phyloP scores from a whole-genome alignment of 164 flowering plant genomes.

The Cinnamomum micranthum region DNA sequence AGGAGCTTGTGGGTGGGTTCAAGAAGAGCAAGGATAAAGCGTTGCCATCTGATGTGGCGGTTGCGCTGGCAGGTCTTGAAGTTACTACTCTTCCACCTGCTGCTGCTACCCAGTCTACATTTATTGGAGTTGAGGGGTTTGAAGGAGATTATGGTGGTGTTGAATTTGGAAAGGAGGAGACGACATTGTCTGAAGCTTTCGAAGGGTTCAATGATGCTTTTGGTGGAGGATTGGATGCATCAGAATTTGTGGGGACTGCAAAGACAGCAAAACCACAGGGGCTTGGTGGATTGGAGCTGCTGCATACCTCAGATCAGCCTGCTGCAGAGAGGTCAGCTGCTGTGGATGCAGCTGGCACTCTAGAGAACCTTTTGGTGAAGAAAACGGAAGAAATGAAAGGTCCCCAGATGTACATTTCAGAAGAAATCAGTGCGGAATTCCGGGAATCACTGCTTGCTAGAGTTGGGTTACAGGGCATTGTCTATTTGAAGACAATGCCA shows the following conservation, averaged over 20 bases:
- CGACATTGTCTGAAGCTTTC: conserved; percentile 71
- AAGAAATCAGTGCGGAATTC: conserved; percentile 81
- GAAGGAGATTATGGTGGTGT: conserved; percentile 98
- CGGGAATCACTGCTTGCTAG: conserved; percentile 88
- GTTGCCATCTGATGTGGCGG: conserved; percentile 44
- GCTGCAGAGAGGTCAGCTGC: conserved; percentile 23
- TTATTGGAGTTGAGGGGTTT: conserved; percentile 86
- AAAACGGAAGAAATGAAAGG: conserved; percentile 78
- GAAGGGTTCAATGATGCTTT: conserved; percentile 87
- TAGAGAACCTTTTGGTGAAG: conserved; percentile 72
- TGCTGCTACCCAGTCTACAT: conserved; percentile 77
- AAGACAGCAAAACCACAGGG: conserved; percentile 44
- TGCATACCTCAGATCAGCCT: conserved; percentile 43
- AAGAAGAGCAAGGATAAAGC: conserved; percentile 66
- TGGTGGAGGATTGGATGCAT: conserved; percentile 97
- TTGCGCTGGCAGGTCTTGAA: conserved; percentile 76
- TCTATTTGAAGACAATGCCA: conserved; percentile 74
- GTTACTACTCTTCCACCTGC: conserved; percentile 90
- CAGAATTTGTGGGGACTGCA: conserved; percentile 72
- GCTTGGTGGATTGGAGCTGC: conserved; percentile 76
- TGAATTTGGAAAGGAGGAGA: conserved; percentile 73
- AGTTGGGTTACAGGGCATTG: conserved; percentile 73
- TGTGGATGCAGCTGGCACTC: conserved; percentile 40
- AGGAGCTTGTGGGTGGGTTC: conserved; percentile 74
- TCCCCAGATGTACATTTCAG: conserved; percentile 79